Evolutionary conservation across 1,284 basidiomycete species (phyloP), one percentile per base, ranked within the genome.

Genomic region (Malassezia nana): DNA sequence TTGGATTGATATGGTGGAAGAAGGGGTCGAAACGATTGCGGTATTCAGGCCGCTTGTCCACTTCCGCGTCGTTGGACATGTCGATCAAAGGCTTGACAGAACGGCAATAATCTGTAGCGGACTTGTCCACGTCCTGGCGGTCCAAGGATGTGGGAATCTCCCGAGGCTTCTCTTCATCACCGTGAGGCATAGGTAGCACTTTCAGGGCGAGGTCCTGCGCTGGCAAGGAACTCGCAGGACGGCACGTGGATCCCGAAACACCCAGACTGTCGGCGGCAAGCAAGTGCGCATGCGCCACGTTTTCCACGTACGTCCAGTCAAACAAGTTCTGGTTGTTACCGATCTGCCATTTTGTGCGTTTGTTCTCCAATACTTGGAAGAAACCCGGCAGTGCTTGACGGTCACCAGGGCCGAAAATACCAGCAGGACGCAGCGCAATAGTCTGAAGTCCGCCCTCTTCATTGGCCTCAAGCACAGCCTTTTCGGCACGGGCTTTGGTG

Each of bases 231-330:
- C n/a, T 15, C 59, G 52, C 18, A 63, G 60, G 43, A 0, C 24
- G 18, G 12, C 44, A 40, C 29, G 8, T 72, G 4, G 69, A 67
- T 75, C 6, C 78, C 1, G 76, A 74, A 3, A 55, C 47, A 10
- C 48, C 78, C 33, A 92, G 82, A 67, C 82, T 84, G 78, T 96
- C 91, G 8, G 87, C 86, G 1, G 94, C 94, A 43, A 98, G 83
- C 7, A 99, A 77, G 73, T 99, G 94, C 1, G 92, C 92, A 68
- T 87, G 83, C 0, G 90, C 91, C 58, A 94, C 85, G 74, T 99
- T 99, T 60, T 84, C 88, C 60, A 98, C 89, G 69, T 95, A 96
- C 1, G 92, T 96, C 84, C 88, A 95, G 77, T 99, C 94, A 67
- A 90, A 92, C 9, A 96, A 77, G 75, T 98, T 98, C 58, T 80